These are phyloP conservation scores for Raddia distichophylla DNA, from an alignment of 176 grass and related monocot species.

Conservation along the genomic window DNA sequence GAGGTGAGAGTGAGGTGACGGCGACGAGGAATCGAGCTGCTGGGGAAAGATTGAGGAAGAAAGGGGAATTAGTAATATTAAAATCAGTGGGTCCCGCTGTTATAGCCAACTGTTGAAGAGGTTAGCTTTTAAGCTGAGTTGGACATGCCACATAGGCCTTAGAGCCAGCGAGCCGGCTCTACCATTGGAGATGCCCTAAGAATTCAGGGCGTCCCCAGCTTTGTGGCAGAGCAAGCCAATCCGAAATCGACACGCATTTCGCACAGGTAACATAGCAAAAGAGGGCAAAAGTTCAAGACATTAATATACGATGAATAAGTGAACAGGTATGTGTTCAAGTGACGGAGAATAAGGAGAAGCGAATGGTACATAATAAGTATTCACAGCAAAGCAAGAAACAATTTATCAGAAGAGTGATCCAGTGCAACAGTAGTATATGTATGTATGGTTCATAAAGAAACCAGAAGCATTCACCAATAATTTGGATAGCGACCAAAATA, in stretches of 20 bases:
- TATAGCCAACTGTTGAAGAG: no score
- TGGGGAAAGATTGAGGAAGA: no score
- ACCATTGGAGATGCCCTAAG: not conserved
- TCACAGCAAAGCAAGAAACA: not conserved
- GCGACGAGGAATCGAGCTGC: no score
- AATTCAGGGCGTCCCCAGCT: constrained; percentile 34
- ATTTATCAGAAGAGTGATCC: not conserved
- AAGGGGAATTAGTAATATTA: no score
- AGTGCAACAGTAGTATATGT: not conserved
- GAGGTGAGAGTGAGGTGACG: no score
- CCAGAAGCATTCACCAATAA: not conserved
- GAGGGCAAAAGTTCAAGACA: not conserved
- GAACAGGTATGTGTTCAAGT: not conserved
- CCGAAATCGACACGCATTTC: not conserved
- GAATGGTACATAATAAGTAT: not conserved
- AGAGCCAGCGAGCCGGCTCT: no score
- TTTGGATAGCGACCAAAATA: not conserved
- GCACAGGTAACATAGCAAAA: not conserved
- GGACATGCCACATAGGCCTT: no score
- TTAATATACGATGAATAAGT: not conserved
- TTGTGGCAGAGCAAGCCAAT: constrained; percentile 39
- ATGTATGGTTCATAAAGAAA: not conserved
- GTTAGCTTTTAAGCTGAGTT: no score
- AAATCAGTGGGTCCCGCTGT: no score
- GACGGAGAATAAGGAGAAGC: not conserved